These are phyloP conservation scores for Hypoxylon intermedium DNA, from an alignment of 495 filamentous ascomycete genomes.

Conservation along the genomic window DNA sequence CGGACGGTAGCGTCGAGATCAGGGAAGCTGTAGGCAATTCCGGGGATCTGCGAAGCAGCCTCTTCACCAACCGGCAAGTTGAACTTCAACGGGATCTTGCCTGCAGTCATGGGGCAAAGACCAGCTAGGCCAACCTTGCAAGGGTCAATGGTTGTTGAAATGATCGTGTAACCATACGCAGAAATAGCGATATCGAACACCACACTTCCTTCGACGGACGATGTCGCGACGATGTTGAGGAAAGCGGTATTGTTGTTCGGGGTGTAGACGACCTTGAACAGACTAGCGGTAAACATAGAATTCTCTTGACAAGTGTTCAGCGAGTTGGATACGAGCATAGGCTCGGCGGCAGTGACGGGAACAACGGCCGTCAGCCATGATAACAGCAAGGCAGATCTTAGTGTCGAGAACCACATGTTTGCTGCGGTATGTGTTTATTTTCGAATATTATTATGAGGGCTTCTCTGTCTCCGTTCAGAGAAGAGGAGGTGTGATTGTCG, in stretches of 20 bases:
- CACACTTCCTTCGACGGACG: constrained; percentile 85
- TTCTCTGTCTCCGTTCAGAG: background rate
- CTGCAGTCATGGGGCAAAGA: constrained; percentile 92
- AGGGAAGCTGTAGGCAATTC: constrained; percentile 88
- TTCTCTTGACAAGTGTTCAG: constrained; percentile 79
- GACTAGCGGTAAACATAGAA: constrained; percentile 79
- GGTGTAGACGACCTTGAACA: constrained; percentile 82
- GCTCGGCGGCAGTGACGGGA: constrained; percentile 40
- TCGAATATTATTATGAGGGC: constrained; percentile 2
- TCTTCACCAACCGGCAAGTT: constrained; percentile 65
- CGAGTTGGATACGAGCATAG: constrained; percentile 72
- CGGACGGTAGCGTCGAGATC: constrained; percentile 90
- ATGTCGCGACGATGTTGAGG: constrained; percentile 82
- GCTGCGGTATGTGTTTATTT: background rate
- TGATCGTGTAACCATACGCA: constrained; percentile 80
- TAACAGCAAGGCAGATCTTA: constrained; percentile 45
- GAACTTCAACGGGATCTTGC: constrained; percentile 77
- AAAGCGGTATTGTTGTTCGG: constrained; percentile 74
- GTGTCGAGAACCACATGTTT: constrained; percentile 47
- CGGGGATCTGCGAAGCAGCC: constrained; percentile 71
- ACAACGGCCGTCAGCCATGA: constrained; percentile 45
- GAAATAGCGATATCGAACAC: constrained; percentile 75
- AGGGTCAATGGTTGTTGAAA: constrained; percentile 72
- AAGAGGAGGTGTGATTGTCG: background rate
- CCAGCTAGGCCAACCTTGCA: constrained; percentile 74